Evolutionary conservation across 306 rosid species (phyloP).

Genomic region (Quercus berberidifolia): DNA sequence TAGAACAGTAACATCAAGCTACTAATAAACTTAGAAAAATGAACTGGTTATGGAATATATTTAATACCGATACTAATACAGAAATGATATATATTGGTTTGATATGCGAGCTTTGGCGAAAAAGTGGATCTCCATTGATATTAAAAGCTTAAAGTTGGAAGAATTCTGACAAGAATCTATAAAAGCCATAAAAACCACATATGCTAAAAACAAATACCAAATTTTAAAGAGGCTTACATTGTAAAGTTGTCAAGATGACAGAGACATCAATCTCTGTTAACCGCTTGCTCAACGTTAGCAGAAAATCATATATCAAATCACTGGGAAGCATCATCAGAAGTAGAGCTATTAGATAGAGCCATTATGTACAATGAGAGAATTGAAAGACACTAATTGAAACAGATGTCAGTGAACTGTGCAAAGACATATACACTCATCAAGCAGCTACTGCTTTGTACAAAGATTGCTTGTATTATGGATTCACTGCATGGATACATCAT

Average conservation of each 20-base stretch:
- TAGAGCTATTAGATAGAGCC: constrained; percentile 25
- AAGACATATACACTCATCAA: neutral
- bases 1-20: neutral
- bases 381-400: neutral
- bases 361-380: neutral
- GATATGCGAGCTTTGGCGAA: neutral
- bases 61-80: neutral
- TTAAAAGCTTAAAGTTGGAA: neutral
- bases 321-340: constrained; percentile 47
- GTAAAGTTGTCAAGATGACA: constrained; percentile 66
- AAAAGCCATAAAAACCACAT: constrained; percentile 10
- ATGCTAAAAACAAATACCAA: neutral
- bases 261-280: constrained; percentile 79
- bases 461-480: neutral
- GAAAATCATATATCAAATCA: constrained; percentile 82
- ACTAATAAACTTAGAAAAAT: neutral
- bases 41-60: neutral
- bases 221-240: constrained; percentile 51
- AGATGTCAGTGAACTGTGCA: neutral
- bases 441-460: neutral
- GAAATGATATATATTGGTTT: neutral
- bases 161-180: neutral
- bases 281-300: constrained; percentile 66
- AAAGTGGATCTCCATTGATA: neutral
- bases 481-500: neutral